phyloP scores from a whole-genome alignment of 352 stramenopile species.

The Thalassiosira livingstoniorum region DNA sequence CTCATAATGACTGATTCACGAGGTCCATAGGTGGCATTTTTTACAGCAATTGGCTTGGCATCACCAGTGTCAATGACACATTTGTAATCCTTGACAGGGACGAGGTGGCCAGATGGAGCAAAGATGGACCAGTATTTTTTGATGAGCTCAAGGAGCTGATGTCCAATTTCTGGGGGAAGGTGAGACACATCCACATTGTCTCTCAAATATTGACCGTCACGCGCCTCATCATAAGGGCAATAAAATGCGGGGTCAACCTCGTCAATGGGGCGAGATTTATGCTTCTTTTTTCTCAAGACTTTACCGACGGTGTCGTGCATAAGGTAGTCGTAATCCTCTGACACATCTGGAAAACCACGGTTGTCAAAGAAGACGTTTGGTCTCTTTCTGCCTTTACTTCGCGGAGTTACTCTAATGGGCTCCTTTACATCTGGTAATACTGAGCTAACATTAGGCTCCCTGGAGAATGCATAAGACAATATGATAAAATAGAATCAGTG shows the following conservation, averaged over 20 bases:
- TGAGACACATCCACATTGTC: neutral
- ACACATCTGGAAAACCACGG: neutral
- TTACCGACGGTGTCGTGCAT: neutral
- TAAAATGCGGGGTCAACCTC: neutral
- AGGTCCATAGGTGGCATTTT: slow-evolving; percentile 18
- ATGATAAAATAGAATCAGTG: neutral
- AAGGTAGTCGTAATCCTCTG: neutral
- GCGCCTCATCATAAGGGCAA: neutral
- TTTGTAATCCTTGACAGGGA: slow-evolving; percentile 2
- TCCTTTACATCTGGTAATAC: no score
- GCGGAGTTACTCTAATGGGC: neutral
- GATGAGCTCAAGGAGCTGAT: neutral
- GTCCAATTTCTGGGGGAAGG: neutral
- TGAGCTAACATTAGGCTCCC: no score
- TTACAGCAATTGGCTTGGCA: slow-evolving; percentile 23
- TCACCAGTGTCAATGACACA: slow-evolving; percentile 48
- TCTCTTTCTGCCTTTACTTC: neutral
- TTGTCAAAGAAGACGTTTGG: neutral
- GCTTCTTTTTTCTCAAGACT: neutral
- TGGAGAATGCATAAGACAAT: neutral
- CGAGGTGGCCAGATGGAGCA: neutral
- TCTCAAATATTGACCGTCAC: neutral
- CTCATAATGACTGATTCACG: neutral
- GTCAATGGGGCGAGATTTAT: neutral
- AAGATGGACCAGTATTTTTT: slow-evolving; percentile 18